Percentiles rank a stretch among this genome's conserved stretches.
These are phyloP conservation scores for Heracleum sosnowskyi DNA, from an alignment of 129 eudicot genomes.

Conservation along the genomic window DNA sequence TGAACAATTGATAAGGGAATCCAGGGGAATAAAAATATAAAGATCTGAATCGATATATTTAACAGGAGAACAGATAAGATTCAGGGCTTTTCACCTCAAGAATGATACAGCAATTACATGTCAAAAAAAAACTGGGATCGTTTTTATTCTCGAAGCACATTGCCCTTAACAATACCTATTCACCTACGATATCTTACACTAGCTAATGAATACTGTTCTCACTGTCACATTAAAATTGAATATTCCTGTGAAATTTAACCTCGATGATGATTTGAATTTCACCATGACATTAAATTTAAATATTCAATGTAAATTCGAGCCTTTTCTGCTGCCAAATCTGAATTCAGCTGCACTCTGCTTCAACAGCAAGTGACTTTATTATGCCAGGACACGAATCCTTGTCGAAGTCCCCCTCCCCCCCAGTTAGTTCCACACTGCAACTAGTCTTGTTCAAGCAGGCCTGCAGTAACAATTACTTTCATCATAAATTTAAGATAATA, in stretches of 20 bases:
- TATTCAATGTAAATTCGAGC: neutral
- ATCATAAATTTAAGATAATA: neutral
- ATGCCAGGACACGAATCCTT: slow-evolving; percentile 43
- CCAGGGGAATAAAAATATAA: neutral
- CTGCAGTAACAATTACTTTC: slow-evolving; percentile 28
- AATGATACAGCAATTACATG: neutral
- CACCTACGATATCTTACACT: neutral
- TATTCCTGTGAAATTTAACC: neutral
- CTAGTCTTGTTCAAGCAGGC: slow-evolving; percentile 45
- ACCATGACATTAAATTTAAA: no score
- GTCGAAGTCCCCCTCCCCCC: slow-evolving; percentile 33
- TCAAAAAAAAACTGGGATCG: neutral
- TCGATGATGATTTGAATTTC: neutral
- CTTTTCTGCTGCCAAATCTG: neutral
- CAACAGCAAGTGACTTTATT: slow-evolving; percentile 57
- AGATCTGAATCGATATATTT: no score
- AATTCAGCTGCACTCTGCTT: slow-evolving; percentile 58
- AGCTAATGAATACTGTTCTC: neutral
- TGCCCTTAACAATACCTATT: neutral
- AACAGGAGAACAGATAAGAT: neutral
- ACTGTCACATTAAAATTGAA: no score
- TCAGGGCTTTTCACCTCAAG: neutral
- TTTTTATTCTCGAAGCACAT: neutral
- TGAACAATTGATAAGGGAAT: neutral
- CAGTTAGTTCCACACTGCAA: slow-evolving; percentile 38